Percentiles rank a stretch among this genome's conserved stretches.
Conservation (phyloP, 257 asterid species). For the Salvia hispanica region DNA sequence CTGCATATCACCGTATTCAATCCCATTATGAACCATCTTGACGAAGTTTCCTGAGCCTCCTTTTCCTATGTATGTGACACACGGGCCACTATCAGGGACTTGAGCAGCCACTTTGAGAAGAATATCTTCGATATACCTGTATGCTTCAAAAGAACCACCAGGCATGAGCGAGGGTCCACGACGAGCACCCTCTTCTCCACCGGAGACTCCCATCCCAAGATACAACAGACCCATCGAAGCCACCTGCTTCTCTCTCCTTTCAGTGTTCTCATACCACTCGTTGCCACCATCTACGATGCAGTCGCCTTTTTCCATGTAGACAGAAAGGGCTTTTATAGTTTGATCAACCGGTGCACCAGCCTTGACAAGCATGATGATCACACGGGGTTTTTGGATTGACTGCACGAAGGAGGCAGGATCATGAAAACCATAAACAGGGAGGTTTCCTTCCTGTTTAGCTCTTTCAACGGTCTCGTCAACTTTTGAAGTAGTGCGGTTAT, state of each 20-base stretch:
- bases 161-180: constrained; percentile 78
- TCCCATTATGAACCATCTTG: constrained; percentile 74
- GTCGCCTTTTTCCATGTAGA: constrained; percentile 71
- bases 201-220: constrained; percentile 85
- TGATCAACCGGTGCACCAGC: constrained; percentile 77
- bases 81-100: constrained; percentile 74
- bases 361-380: constrained; percentile 64
- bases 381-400: constrained; percentile 77
- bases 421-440: constrained; percentile 65
- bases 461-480: constrained; percentile 71
- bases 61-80: constrained; percentile 67
- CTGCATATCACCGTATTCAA: constrained; percentile 84
- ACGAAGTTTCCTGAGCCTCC: constrained; percentile 82
- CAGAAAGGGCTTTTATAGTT: constrained; percentile 61
- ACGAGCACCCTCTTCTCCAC: constrained; percentile 83
- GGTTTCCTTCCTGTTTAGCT: constrained; percentile 65
- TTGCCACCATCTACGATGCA: constrained; percentile 77
- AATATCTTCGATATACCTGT: constrained; percentile 64
- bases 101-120: constrained; percentile 72
- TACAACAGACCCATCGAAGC: constrained; percentile 53
- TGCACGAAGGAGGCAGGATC: constrained; percentile 63
- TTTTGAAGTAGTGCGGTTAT: constrained; percentile 72
- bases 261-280: constrained; percentile 81
- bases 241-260: constrained; percentile 65
- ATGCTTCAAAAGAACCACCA: constrained; percentile 70